A percentile compares a stretch with the other conserved stretches of the same genome.
Conservation (phyloP, 192 early-diverging fungal genomes). For the Linnemannia hyalina region DNA sequence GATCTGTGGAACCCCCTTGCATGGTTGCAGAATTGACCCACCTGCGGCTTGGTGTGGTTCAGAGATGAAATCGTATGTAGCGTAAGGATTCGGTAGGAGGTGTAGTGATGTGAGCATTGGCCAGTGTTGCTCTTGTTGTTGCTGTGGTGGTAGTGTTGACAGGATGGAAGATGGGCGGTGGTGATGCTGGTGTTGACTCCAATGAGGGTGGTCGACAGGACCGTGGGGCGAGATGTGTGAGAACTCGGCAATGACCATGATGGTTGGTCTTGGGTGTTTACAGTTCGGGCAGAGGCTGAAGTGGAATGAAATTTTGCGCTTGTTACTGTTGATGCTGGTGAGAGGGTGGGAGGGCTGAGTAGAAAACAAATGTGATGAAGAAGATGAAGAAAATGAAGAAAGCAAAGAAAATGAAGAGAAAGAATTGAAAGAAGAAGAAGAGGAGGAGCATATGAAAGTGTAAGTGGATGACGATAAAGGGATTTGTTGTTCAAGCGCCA, state of each 20-base stretch:
- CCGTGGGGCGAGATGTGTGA: not conserved
- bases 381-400: not conserved
- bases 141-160: not conserved
- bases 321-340: not conserved
- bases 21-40: not conserved
- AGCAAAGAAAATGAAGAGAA: no score
- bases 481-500: not conserved
- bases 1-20: not conserved
- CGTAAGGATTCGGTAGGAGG: not conserved
- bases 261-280: not conserved
- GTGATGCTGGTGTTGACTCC: not conserved
- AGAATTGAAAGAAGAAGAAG: not conserved
- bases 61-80: not conserved
- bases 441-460: not conserved
- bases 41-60: not conserved
- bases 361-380: not conserved
- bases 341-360: not conserved
- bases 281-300: not conserved
- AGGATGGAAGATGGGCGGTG: not conserved
- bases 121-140: not conserved
- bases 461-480: not conserved
- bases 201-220: not conserved
- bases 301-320: not conserved
- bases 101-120: not conserved
- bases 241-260: not conserved